Conservation (phyloP, 1,139 yeast species). For the Geotrichum bryndzae region DNA sequence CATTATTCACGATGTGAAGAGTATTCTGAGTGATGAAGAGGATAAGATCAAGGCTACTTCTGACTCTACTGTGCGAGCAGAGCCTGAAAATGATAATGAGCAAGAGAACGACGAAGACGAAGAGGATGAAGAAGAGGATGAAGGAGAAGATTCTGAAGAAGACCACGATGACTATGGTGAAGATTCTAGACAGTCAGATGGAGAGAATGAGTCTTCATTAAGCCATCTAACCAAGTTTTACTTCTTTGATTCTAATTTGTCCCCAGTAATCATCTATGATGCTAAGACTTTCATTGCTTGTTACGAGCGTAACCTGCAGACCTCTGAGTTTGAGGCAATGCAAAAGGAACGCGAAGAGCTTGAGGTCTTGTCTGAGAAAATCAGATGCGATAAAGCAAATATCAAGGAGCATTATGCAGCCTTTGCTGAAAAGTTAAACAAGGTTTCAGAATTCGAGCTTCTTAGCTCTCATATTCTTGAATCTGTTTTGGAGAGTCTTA, state of each 20-base stretch:
- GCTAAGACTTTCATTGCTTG: slow-evolving; percentile 12
- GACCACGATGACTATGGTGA: slow-evolving; percentile 18
- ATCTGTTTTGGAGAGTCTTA: slow-evolving; percentile 42
- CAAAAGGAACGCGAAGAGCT: slow-evolving; percentile 11
- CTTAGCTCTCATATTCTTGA: slow-evolving; percentile 61
- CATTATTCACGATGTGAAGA: slow-evolving; percentile 47
- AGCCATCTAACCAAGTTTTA: slow-evolving; percentile 10
- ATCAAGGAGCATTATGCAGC: slow-evolving; percentile 29
- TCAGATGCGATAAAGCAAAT: slow-evolving; percentile 19
- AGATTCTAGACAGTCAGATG: neutral
- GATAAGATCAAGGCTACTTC: neutral
- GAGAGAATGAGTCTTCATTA: neutral
- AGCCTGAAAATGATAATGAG: slow-evolving; percentile 21
- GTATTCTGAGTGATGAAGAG: slow-evolving; percentile 17
- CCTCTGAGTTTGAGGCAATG: slow-evolving; percentile 7
- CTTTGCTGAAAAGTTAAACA: slow-evolving; percentile 30
- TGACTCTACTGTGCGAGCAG: slow-evolving; percentile 7
- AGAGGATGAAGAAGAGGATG: slow-evolving; percentile 29
- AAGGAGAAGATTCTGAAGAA: slow-evolving; percentile 26
- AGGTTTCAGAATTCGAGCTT: slow-evolving; percentile 69
- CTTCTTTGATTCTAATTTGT: slow-evolving; percentile 20
- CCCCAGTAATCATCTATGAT: slow-evolving; percentile 17
- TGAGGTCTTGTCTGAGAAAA: slow-evolving; percentile 7
- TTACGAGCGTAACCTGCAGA: slow-evolving; percentile 5
- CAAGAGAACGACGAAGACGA: slow-evolving; percentile 17